A percentile compares a stretch with the other conserved stretches of the same genome.
These are phyloP conservation scores for Sistotremastrum suecicum DNA, from an alignment of 768 basidiomycete species.

Conservation along the genomic window DNA sequence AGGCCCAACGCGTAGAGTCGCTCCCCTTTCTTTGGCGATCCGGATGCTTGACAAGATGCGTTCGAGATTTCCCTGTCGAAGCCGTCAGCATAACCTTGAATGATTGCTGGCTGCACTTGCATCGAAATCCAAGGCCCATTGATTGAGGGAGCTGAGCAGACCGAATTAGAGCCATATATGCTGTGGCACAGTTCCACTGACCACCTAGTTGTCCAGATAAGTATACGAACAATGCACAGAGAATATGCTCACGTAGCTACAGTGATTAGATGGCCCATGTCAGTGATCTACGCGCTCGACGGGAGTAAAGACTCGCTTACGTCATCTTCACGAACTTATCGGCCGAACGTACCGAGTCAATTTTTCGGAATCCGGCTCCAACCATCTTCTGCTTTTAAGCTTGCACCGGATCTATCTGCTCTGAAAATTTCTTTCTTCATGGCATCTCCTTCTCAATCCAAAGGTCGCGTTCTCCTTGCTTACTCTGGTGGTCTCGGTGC, in stretches of 20 bases:
- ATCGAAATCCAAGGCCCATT: conserved; percentile 95
- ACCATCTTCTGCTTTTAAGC: no score
- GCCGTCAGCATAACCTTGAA: not conserved
- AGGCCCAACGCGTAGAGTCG: conserved; percentile 86
- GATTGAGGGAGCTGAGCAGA: conserved; percentile 67
- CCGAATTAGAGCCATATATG: not conserved
- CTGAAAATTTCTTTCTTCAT: not conserved
- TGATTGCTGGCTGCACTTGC: conserved; percentile 23
- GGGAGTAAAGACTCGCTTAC: no score
- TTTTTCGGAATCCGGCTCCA: no score
- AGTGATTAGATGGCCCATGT: conserved; percentile 78
- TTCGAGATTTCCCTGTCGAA: conserved; percentile 72
- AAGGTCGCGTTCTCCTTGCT: conserved; percentile 86
- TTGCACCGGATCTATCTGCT: no score
- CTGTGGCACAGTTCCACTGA: not conserved
- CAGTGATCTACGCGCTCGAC: not conserved
- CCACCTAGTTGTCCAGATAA: conserved; percentile 2
- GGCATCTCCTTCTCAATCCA: conserved; percentile 8
- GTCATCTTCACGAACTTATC: no score
- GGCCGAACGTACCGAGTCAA: no score
- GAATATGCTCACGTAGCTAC: conserved; percentile 58
- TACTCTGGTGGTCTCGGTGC: conserved; percentile 96
- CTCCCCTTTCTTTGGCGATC: conserved; percentile 79
- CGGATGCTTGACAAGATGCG: conserved; percentile 80
- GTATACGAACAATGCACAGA: conserved; percentile 13